phyloP scores from a whole-genome alignment of 768 basidiomycete genomes.

The Mrakia blollopis region DNA sequence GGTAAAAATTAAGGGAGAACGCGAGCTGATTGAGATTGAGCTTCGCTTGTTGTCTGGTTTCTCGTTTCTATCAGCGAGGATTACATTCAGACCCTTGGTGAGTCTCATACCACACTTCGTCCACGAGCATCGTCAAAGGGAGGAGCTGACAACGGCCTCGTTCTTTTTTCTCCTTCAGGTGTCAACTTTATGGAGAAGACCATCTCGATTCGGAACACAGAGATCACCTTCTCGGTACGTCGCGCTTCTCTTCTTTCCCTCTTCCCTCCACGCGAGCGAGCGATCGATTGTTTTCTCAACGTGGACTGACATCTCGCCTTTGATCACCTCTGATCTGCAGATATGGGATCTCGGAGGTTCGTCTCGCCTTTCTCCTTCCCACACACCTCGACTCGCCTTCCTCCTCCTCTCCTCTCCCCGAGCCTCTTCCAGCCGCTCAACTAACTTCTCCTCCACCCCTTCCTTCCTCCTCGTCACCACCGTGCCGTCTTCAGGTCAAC shows the following conservation, averaged over 20 bases:
- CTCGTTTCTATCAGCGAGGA: slow-evolving; percentile 56
- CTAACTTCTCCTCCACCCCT: slow-evolving; percentile 16
- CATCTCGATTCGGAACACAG: slow-evolving; percentile 93
- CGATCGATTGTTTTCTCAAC: too few species aligned
- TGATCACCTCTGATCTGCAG: slow-evolving; percentile 34
- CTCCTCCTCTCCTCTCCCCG: not conserved
- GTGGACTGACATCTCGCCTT: too few species aligned
- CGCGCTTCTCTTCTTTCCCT: too few species aligned
- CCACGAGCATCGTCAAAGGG: too few species aligned
- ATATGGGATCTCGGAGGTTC: slow-evolving; percentile 90
- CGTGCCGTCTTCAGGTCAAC: slow-evolving; percentile 52
- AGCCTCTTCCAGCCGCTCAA: too few species aligned
- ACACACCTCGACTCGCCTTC: not conserved
- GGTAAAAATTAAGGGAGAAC: not conserved
- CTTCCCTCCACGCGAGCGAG: too few species aligned
- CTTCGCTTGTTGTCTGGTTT: not conserved
- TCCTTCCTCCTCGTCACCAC: not conserved
- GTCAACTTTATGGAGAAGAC: slow-evolving; percentile 99
- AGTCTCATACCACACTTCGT: slow-evolving; percentile 44
- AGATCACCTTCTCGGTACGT: slow-evolving; percentile 83
- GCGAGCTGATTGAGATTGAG: not conserved
- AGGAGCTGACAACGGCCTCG: too few species aligned
- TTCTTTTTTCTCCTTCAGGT: too few species aligned
- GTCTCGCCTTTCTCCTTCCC: not conserved
- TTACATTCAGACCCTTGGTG: slow-evolving; percentile 98